A percentile compares a stretch with the other conserved stretches of the same genome.
These are phyloP conservation scores for Pythium scleroteichum DNA, from an alignment of 352 stramenopile genomes.

Conservation along the genomic window DNA sequence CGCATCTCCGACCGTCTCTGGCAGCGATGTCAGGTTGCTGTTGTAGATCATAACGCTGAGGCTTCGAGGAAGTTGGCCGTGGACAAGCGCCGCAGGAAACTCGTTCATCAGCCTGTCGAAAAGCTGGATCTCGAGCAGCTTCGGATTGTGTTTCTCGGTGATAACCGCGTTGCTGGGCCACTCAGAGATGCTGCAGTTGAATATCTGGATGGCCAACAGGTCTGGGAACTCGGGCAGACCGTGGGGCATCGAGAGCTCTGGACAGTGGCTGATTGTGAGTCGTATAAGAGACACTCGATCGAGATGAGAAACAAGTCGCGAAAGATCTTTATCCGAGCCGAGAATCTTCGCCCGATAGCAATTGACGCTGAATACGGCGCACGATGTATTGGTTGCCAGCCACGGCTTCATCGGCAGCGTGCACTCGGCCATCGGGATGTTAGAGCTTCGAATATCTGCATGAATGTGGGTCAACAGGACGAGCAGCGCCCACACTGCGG, in stretches of 20 bases:
- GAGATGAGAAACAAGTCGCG: background rate
- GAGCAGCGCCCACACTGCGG: background rate
- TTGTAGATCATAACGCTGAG: constrained; percentile 7
- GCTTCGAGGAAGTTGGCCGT: background rate
- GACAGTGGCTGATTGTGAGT: constrained; percentile 20
- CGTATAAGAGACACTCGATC: constrained; percentile 5
- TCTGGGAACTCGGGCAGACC: constrained; percentile 16
- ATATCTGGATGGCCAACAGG: constrained; percentile 7
- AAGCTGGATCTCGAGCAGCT: background rate
- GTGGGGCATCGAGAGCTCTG: constrained; percentile 8
- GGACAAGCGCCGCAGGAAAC: constrained; percentile 4
- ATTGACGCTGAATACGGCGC: constrained; percentile 23
- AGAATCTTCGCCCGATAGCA: constrained; percentile 12
- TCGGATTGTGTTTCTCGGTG: background rate
- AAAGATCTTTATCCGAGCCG: background rate
- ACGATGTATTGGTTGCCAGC: constrained; percentile 14
- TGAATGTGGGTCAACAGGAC: background rate
- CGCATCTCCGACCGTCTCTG: background rate
- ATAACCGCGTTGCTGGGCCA: constrained; percentile 3
- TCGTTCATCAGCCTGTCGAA: constrained; percentile 8
- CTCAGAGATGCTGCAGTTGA: constrained; percentile 16
- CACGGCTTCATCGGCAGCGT: constrained; percentile 11
- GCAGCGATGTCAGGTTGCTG: constrained; percentile 10
- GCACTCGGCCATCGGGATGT: background rate
- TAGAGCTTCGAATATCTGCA: background rate